A percentile compares a stretch with the other conserved stretches of the same genome.
Evolutionary conservation across 1,139 yeast genomes (phyloP).

Genomic region (Hyphopichia pseudoburtonii): DNA sequence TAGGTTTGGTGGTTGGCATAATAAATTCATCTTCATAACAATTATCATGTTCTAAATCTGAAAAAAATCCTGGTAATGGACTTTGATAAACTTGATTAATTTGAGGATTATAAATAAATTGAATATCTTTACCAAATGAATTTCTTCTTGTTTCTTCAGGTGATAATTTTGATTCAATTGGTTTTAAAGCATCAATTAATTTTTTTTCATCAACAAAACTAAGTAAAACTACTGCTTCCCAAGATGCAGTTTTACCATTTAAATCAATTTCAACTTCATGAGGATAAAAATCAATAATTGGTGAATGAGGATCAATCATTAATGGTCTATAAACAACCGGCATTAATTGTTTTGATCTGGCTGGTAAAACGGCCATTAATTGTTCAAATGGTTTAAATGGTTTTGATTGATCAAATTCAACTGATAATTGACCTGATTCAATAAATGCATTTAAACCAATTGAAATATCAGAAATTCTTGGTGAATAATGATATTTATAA

Average conservation of each 20-base stretch:
- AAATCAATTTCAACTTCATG: conserved; percentile 82
- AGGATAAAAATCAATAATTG: conserved; percentile 90
- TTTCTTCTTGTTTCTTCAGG: conserved; percentile 76
- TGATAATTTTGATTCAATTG: conserved; percentile 58
- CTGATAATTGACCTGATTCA: conserved; percentile 29
- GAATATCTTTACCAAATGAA: conserved; percentile 65
- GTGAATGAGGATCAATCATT: conserved; percentile 88
- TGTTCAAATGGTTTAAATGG: conserved; percentile 96
- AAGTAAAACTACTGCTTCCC: conserved; percentile 98
- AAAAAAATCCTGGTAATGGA: conserved; percentile 76
- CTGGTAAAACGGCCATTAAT: conserved; percentile 97
- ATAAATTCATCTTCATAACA: conserved; percentile 62
- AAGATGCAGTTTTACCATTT: conserved; percentile 92
- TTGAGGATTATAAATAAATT: conserved; percentile 77
- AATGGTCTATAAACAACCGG: conserved; percentile 77
- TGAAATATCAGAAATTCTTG: conserved; percentile 83
- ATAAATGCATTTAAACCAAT: conserved; percentile 61
- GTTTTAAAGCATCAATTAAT: conserved; percentile 68
- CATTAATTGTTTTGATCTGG: conserved; percentile 78
- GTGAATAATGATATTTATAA: conserved; percentile 84
- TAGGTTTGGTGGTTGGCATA: conserved; percentile 51
- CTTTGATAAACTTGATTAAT: conserved; percentile 66
- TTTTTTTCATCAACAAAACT: conserved; percentile 88
- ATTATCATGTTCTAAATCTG: conserved; percentile 74
- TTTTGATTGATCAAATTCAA: conserved; percentile 64